phyloP scores from a whole-genome alignment of 805 yeast genomes.

The Myxozyma kluyveri region DNA sequence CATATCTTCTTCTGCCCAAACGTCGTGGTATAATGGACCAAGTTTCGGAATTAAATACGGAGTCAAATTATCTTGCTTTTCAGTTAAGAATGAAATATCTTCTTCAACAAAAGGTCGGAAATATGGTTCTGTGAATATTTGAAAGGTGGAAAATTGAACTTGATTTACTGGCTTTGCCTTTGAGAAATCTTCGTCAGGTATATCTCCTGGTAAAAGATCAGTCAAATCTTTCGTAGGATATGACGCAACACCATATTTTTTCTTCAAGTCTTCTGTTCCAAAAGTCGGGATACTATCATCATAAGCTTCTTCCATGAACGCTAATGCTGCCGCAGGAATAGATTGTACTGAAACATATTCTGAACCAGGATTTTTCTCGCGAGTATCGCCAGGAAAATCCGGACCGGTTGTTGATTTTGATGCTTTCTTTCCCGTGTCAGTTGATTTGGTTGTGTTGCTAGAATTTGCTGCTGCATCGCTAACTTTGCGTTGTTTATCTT shows the following conservation, averaged over 20 bases:
- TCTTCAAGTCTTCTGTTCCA: slow-evolving; percentile 72
- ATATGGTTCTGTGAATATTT: slow-evolving; percentile 79
- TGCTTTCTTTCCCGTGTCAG: not conserved
- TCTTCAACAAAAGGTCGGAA: slow-evolving; percentile 76
- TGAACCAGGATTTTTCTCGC: slow-evolving; percentile 22
- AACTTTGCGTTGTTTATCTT: not conserved
- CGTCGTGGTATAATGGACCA: slow-evolving; percentile 76
- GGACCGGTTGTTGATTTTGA: not conserved
- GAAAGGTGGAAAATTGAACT: slow-evolving; percentile 86
- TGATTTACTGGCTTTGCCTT: slow-evolving; percentile 82
- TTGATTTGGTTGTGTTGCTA: too few species aligned
- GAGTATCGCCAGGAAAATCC: not conserved
- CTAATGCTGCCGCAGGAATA: slow-evolving; percentile 26
- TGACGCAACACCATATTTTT: slow-evolving; percentile 83
- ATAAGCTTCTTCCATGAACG: slow-evolving; percentile 12
- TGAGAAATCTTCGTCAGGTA: slow-evolving; percentile 85
- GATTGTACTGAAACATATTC: slow-evolving; percentile 28
- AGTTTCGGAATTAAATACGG: slow-evolving; percentile 68
- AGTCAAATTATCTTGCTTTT: slow-evolving; percentile 47
- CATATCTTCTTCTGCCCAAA: slow-evolving; percentile 80
- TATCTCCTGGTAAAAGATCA: slow-evolving; percentile 77
- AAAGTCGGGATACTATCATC: slow-evolving; percentile 47
- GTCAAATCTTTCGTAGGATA: slow-evolving; percentile 77
- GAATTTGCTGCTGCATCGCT: not conserved
- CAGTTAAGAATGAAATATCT: slow-evolving; percentile 70